Percentiles rank a stretch among this genome's conserved stretches.
Evolutionary conservation across 2,329 filamentous ascomycete species (phyloP).

Genomic region (Pseudocercospora vitis): DNA sequence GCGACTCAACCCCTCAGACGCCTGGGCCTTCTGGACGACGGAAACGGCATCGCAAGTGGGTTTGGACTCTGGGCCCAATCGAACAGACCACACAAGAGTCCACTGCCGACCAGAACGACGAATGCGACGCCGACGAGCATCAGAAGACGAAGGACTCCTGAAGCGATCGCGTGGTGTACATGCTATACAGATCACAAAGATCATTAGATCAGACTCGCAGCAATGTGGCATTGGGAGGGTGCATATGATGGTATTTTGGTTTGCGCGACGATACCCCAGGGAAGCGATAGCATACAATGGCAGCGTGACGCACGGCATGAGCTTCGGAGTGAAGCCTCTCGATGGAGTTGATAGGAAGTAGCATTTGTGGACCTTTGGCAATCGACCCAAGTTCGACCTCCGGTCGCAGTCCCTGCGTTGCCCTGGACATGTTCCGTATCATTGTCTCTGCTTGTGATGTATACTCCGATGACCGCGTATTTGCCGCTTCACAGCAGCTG

Average conservation of each 20-base stretch:
- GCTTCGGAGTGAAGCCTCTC: not conserved
- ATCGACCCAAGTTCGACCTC: too few relatives aligned
- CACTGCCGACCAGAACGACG: not conserved
- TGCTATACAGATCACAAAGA: not conserved
- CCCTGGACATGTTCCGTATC: too few relatives aligned
- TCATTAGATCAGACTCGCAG: not conserved
- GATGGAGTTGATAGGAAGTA: not conserved
- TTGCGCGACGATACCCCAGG: conserved; percentile 8
- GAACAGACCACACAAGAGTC: not conserved
- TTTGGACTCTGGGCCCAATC: conserved; percentile 51
- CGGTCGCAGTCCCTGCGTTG: too few relatives aligned
- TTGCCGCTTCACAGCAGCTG: too few relatives aligned
- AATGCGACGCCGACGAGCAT: not conserved
- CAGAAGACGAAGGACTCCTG: not conserved
- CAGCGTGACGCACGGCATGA: too few relatives aligned
- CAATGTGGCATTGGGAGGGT: not conserved
- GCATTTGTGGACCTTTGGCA: too few relatives aligned
- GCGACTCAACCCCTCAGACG: conserved; percentile 51
- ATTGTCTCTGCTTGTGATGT: too few relatives aligned
- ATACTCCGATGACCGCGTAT: too few relatives aligned
- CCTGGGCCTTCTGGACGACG: conserved; percentile 52
- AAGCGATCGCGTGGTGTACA: not conserved
- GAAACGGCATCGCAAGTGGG: conserved; percentile 57
- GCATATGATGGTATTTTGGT: conserved; percentile 5
- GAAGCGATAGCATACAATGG: conserved; percentile 1